Evolutionary conservation across 805 yeast species (phyloP).

Genomic region (Saccharomyces eubayanus): DNA sequence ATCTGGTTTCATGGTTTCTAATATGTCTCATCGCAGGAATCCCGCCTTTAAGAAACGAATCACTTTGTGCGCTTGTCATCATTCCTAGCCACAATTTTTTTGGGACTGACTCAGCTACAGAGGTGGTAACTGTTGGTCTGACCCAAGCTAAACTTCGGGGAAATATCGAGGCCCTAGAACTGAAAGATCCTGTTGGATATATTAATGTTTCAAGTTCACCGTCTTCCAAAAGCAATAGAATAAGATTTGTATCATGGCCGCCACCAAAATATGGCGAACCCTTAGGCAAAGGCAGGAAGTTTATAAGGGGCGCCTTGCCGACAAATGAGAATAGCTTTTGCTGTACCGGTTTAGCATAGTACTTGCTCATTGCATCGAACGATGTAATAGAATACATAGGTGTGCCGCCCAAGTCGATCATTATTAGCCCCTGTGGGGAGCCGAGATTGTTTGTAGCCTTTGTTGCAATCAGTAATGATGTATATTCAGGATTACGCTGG

Average conservation of each 20-base stretch:
- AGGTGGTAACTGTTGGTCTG: constrained; percentile 58
- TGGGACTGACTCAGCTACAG: constrained; percentile 49
- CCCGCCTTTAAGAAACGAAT: constrained; percentile 59
- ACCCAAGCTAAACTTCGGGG: constrained; percentile 79
- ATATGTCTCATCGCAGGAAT: constrained; percentile 47
- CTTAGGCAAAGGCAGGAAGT: constrained; percentile 47
- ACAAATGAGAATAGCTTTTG: constrained; percentile 51
- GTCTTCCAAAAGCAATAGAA: constrained; percentile 50
- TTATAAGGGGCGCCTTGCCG: constrained; percentile 36
- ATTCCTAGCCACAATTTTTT: constrained; percentile 74
- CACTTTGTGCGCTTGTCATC: constrained; percentile 38
- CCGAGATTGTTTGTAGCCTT: constrained; percentile 41
- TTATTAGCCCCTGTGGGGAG: constrained; percentile 35
- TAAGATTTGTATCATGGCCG: constrained; percentile 61
- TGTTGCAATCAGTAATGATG: constrained; percentile 64
- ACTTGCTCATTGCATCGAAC: constrained; percentile 72
- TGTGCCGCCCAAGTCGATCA: constrained; percentile 71
- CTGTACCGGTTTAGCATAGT: constrained; percentile 53
- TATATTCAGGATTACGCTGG: constrained; percentile 68
- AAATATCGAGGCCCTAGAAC: constrained; percentile 49
- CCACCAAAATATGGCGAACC: constrained; percentile 74
- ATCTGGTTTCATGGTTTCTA: constrained; percentile 43
- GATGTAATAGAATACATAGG: constrained; percentile 75
- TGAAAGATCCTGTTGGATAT: constrained; percentile 47
- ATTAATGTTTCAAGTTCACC: constrained; percentile 59